phyloP scores from a whole-genome alignment of 306 rosid genomes.

The Gleditsia sinensis region DNA sequence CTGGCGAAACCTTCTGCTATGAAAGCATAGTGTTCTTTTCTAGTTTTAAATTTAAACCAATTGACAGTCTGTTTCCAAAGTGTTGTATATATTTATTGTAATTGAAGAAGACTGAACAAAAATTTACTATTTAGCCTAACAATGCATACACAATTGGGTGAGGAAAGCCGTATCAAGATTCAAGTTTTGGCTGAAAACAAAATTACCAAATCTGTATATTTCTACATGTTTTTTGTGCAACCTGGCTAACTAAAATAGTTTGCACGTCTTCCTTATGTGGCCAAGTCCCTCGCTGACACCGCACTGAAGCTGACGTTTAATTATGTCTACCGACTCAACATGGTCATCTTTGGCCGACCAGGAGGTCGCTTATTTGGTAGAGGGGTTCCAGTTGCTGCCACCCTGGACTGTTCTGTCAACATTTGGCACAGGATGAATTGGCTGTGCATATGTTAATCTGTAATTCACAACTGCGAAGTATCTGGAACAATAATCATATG shows the following conservation, averaged over 20 bases:
- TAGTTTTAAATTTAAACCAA: no score
- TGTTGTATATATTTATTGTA: neutral
- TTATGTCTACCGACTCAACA: constrained; percentile 64
- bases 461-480: constrained; percentile 76
- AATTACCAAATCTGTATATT: neutral
- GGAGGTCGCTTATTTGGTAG: constrained; percentile 94
- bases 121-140: neutral
- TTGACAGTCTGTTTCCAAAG: neutral
- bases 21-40: neutral
- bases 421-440: constrained; percentile 78
- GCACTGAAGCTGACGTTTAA: constrained; percentile 92
- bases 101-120: neutral
- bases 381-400: constrained; percentile 69
- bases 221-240: neutral
- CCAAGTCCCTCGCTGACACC: constrained; percentile 95
- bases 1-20: neutral
- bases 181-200: neutral
- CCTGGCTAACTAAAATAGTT: constrained; percentile 39
- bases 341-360: constrained; percentile 87
- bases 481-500: constrained; percentile 82
- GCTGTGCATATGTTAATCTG: constrained; percentile 63
- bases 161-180: neutral
- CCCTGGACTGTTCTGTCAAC: constrained; percentile 56
- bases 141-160: neutral
- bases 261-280: constrained; percentile 94